These are phyloP conservation scores for Thelonectria discophora DNA, from an alignment of 2,329 filamentous ascomycete genomes.

Conservation along the genomic window DNA sequence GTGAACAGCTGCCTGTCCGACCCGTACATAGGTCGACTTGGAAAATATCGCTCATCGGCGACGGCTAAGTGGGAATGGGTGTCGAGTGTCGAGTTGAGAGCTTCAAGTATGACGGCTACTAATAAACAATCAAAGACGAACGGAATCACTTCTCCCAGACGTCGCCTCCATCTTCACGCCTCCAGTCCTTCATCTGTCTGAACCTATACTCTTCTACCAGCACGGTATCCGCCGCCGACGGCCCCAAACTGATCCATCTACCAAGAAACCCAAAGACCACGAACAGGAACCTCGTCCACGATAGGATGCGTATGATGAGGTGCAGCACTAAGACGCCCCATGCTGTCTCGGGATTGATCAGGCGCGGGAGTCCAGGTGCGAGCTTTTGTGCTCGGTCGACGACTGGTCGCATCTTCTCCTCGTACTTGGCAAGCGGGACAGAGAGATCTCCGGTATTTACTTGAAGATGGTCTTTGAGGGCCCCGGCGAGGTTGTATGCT, in stretches of 20 bases:
- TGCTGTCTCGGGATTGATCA: slow-evolving; percentile 40
- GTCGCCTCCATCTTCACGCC: too few relatives aligned
- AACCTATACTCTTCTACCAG: neutral
- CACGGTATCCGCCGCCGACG: neutral
- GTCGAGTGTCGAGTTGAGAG: too few relatives aligned
- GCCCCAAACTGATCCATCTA: neutral
- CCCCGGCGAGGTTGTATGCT: slow-evolving; percentile 61
- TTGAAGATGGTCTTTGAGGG: slow-evolving; percentile 43
- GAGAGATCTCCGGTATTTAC: slow-evolving; percentile 38
- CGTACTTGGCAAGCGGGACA: slow-evolving; percentile 44
- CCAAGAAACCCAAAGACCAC: neutral
- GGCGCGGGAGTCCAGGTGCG: slow-evolving; percentile 38
- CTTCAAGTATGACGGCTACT: too few relatives aligned
- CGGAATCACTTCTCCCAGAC: too few relatives aligned
- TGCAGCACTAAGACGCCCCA: slow-evolving; percentile 42
- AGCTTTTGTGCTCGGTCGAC: slow-evolving; percentile 51
- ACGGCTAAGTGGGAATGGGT: too few relatives aligned
- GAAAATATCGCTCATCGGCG: too few relatives aligned
- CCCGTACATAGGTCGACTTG: too few relatives aligned
- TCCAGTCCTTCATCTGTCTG: neutral
- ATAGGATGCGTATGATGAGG: neutral
- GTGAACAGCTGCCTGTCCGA: too few relatives aligned
- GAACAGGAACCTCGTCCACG: neutral
- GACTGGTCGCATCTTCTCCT: slow-evolving; percentile 51
- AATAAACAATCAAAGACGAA: too few relatives aligned